Percentiles rank a stretch among this genome's conserved stretches.
Evolutionary conservation across 2,329 filamentous ascomycete genomes (phyloP).

Genomic region (Aspergillus sp.): DNA sequence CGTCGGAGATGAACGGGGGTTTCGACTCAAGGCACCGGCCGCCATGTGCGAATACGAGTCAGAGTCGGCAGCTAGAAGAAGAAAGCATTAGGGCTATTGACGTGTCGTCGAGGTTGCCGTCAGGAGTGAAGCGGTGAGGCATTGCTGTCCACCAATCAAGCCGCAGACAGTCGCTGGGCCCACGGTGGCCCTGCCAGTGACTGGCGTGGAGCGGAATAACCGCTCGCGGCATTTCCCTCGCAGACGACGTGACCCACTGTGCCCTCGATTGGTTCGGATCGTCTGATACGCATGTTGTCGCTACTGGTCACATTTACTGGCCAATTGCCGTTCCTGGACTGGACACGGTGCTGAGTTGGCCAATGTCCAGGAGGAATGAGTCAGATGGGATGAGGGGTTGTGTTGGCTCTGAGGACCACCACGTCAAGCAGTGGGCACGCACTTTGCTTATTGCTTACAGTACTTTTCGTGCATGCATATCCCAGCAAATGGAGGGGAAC

Average conservation of each 20-base stretch:
- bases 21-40: too few species aligned
- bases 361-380: neutral
- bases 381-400: neutral
- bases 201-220: neutral
- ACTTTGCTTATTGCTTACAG: too few species aligned
- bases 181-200: neutral
- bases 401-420: neutral
- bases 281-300: neutral
- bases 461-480: too few species aligned
- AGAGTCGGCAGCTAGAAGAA: too few species aligned
- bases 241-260: neutral
- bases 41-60: too few species aligned
- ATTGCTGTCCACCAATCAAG: neutral
- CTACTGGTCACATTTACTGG: too few species aligned
- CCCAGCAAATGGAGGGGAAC: too few species aligned
- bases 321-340: too few species aligned
- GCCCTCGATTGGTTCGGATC: neutral
- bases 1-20: neutral
- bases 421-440: neutral
- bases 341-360: neutral
- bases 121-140: neutral
- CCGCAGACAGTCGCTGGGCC: neutral
- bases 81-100: neutral
- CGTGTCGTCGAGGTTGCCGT: neutral
- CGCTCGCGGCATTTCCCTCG: neutral